These are phyloP conservation scores for Arthrobotrys iridis DNA, from an alignment of 2,329 filamentous ascomycete species.

Conservation along the genomic window DNA sequence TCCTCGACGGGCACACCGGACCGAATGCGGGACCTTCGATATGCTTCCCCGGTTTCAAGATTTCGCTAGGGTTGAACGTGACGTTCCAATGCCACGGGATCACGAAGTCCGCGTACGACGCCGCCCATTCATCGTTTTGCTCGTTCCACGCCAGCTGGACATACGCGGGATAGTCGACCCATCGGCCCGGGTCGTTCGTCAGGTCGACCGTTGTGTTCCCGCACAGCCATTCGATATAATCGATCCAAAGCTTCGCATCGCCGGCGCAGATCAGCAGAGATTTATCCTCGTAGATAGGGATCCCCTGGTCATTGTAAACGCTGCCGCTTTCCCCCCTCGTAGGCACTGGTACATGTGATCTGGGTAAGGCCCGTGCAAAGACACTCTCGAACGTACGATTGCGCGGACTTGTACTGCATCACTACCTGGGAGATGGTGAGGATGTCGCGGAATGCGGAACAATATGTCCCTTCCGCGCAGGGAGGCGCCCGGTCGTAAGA, in stretches of 20 bases:
- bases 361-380: background rate
- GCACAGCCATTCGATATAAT: background rate
- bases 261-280: background rate
- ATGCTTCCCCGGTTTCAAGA: background rate
- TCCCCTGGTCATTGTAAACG: too few species aligned
- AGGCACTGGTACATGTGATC: background rate
- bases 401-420: background rate
- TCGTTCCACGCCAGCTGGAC: too few species aligned
- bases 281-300: background rate
- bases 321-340: too few species aligned
- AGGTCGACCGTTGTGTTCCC: background rate
- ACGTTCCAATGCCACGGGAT: background rate
- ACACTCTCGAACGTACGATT: background rate
- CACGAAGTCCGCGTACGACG: background rate
- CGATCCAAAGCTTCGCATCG: background rate
- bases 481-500: too few species aligned
- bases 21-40: background rate
- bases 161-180: too few species aligned
- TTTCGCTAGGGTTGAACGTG: background rate
- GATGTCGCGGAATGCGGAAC: too few species aligned
- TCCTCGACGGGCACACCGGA: background rate
- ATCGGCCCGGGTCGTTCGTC: too few species aligned
- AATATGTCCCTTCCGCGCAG: too few species aligned
- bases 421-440: background rate
- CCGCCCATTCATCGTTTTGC: too few species aligned